Base-by-base conservation (phyloP, 192 early-diverging fungal genomes). In the Backusella psychrophila region DNA sequence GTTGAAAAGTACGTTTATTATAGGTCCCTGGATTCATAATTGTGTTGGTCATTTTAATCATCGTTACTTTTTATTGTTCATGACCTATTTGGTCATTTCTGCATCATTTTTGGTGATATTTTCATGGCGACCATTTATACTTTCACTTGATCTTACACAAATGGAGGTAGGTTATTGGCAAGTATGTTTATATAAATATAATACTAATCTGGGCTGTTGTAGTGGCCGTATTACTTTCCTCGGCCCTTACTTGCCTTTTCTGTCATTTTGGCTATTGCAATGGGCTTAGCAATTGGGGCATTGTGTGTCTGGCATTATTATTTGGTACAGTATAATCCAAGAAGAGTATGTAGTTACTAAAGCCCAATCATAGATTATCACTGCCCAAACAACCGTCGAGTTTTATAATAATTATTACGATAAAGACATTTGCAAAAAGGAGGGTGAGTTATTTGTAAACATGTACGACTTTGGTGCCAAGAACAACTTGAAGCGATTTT, bases 21-120 rank as follows among this genome's bases (percentile, higher is more conserved):
- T 65, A 83, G 82, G 93, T 38, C 92, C 92, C 12, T 95, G 93
- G 93, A 89, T 95, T 77, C 90, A 91, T 73, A 93, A 93, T 77
- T 93, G 93, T 71, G 91, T 95, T 35, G 93, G 93, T 2, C 89
- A 90, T 77, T 88, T 81, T 33, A 95, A 92, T 72, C 93, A 95
- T 70, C 88, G 93, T 71, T 88, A 89, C 29, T 95, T 95, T 75
- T 14, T 94, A 21, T 81, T 95, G 74, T 95, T 95, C 34, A 80
- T 90, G 86, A 88, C 85, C 14, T 90, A 90, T 66, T 71, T 90
- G 76, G 78, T 85, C 0, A 39, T 82, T 17, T 74, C 84, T n/a
- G 86, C 85, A 52, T 15, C 77, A 26, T 90, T 88, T 59, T 90
- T 84, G 80, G 81, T 80, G 2, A 2, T 79, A 15, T 80, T 85